phyloP scores from a whole-genome alignment of 208 protist species.

The Wallacemonas sp. region DNA sequence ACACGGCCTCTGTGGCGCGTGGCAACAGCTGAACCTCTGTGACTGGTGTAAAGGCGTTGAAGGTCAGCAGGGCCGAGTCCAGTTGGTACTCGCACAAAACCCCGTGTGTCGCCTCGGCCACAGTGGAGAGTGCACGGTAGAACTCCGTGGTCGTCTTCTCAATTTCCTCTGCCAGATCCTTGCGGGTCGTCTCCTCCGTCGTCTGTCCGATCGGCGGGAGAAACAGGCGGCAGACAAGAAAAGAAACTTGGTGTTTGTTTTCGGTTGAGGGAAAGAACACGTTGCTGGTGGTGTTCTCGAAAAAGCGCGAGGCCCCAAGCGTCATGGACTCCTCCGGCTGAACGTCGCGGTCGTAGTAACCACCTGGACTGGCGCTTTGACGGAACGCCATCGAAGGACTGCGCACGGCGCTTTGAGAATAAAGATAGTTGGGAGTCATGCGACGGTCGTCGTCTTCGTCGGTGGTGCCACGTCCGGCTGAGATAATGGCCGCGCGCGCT shows the following conservation, averaged over 20 bases:
- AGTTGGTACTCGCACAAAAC: slow-evolving; percentile 26
- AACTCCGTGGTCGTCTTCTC: slow-evolving; percentile 26
- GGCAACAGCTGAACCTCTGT: slow-evolving; percentile 10
- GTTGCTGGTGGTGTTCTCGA: background rate
- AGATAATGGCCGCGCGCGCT: background rate
- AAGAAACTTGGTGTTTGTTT: slow-evolving; percentile 20
- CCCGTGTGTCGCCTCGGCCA: slow-evolving; percentile 17
- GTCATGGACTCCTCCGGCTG: slow-evolving; percentile 4
- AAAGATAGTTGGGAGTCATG: background rate
- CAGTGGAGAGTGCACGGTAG: slow-evolving; percentile 17
- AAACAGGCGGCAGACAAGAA: slow-evolving; percentile 38
- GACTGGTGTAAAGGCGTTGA: slow-evolving; percentile 27
- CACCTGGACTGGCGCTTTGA: background rate
- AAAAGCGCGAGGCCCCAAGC: slow-evolving; percentile 8
- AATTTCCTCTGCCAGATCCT: background rate
- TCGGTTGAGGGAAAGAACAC: background rate
- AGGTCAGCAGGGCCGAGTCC: slow-evolving; percentile 39
- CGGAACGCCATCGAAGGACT: slow-evolving; percentile 1
- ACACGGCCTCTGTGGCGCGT: slow-evolving; percentile 6
- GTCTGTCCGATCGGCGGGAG: slow-evolving; percentile 10
- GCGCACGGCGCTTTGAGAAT: background rate
- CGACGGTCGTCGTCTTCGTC: background rate
- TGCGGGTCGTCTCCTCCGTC: background rate
- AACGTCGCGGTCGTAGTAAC: background rate
- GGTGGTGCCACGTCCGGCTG: background rate